Evolutionary conservation across 805 yeast species (phyloP).

Genomic region (Metschnikowia colocasiae): DNA sequence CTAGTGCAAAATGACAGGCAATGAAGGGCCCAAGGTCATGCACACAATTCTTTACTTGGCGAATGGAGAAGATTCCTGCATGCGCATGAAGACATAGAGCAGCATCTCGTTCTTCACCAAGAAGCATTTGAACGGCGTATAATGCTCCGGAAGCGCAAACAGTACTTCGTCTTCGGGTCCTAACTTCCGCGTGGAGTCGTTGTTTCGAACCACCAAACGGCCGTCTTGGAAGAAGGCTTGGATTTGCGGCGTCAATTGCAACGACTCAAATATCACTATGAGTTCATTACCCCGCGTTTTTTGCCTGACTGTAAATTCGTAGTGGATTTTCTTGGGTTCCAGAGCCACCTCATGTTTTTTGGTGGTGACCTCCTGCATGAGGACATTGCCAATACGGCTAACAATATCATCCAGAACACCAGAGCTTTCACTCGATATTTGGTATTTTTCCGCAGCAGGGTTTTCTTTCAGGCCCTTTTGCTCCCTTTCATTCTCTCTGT

Average conservation of each 20-base stretch:
- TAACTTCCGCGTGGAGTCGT: conserved; percentile 12
- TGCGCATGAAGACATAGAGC: conserved; percentile 12
- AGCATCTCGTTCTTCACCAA: conserved; percentile 8
- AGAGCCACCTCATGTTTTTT: not conserved
- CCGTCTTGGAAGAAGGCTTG: conserved; percentile 9
- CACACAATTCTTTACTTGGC: too few relatives aligned
- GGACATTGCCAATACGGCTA: not conserved
- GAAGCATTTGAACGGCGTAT: conserved; percentile 11
- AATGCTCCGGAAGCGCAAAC: conserved; percentile 10
- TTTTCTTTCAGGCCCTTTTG: not conserved
- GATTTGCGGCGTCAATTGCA: conserved; percentile 16
- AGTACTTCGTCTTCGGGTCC: conserved; percentile 7
- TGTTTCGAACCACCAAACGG: conserved; percentile 11
- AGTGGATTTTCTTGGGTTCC: not conserved
- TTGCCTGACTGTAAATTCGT: conserved; percentile 10
- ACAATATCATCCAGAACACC: not conserved
- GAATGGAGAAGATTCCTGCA: not conserved
- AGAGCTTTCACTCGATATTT: not conserved
- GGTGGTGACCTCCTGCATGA: not conserved
- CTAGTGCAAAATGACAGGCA: too few relatives aligned
- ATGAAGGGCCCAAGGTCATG: too few relatives aligned
- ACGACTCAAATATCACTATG: conserved; percentile 17
- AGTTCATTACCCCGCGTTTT: conserved; percentile 2
- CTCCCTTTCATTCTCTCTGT: not conserved
- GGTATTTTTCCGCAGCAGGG: too few relatives aligned